phyloP scores from a whole-genome alignment of 805 yeast species.

The Candida verbasci region DNA sequence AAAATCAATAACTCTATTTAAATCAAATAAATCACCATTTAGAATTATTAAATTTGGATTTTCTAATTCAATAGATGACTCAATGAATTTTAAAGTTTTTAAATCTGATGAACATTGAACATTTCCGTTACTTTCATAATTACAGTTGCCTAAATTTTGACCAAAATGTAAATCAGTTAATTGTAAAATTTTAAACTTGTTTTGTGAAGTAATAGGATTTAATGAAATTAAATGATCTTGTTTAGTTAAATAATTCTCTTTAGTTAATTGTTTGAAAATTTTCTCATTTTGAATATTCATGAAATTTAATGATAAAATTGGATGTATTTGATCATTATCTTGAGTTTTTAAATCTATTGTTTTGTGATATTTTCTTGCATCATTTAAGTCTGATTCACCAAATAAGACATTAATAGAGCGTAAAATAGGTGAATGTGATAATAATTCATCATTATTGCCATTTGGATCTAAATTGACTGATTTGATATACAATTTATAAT shows the following conservation, averaged over 20 bases:
- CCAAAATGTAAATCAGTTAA: constrained; percentile 38
- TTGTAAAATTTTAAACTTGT: constrained; percentile 31
- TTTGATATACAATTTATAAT: neutral
- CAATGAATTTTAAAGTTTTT: constrained; percentile 27
- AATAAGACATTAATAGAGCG: constrained; percentile 25
- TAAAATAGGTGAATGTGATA: constrained; percentile 9
- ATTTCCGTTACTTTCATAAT: constrained; percentile 3
- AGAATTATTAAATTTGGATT: constrained; percentile 32
- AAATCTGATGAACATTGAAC: constrained; percentile 27
- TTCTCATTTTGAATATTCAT: neutral
- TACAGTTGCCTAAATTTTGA: constrained; percentile 20
- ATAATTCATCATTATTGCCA: too few relatives aligned
- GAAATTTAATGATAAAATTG: constrained; percentile 8
- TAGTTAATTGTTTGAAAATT: neutral
- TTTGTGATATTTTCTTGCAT: constrained; percentile 21
- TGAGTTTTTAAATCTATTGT: constrained; percentile 1
- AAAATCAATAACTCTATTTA: constrained; percentile 19
- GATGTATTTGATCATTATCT: constrained; percentile 7
- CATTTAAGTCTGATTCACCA: constrained; percentile 27
- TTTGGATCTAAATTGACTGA: neutral
- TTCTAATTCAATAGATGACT: constrained; percentile 21
- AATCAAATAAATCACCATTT: constrained; percentile 38
- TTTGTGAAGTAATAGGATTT: neutral
- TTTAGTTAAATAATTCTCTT: neutral
- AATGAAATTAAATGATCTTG: neutral